Evolutionary conservation across 352 stramenopile genomes (phyloP).

Genomic region (Phytopythium oedochilum): DNA sequence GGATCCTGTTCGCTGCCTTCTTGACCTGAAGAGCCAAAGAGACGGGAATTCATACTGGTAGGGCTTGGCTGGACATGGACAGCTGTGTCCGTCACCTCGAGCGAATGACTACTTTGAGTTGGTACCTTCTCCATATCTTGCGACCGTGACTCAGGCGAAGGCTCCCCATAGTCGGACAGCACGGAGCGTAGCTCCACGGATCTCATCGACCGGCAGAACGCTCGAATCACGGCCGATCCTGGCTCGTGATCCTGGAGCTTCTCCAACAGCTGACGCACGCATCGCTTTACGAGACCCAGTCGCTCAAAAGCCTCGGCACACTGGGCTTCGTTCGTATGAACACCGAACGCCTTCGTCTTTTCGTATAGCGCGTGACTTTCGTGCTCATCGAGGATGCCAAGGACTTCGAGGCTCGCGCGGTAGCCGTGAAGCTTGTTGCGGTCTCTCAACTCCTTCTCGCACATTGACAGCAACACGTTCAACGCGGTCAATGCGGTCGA

Average conservation of each 20-base stretch:
- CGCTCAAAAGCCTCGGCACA: constrained; percentile 46
- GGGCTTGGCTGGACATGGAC: not conserved
- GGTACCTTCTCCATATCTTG: not conserved
- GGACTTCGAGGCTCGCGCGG: constrained; percentile 48
- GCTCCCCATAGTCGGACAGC: not conserved
- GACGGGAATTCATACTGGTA: not conserved
- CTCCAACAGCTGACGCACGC: constrained; percentile 48
- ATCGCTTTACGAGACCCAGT: constrained; percentile 48
- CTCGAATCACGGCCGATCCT: constrained; percentile 41
- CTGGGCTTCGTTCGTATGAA: constrained; percentile 20
- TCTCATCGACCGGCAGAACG: constrained; percentile 42
- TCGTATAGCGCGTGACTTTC: constrained; percentile 52
- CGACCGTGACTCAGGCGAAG: not conserved
- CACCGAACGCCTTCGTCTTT: constrained; percentile 25
- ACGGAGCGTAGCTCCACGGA: constrained; percentile 22
- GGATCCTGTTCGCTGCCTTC: not conserved
- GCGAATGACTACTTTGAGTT: not conserved
- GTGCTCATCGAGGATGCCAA: constrained; percentile 64
- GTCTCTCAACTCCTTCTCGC: constrained; percentile 47
- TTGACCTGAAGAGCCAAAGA: not conserved
- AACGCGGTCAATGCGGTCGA: constrained; percentile 73
- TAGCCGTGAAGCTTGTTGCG: constrained; percentile 59
- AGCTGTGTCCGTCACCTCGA: not conserved
- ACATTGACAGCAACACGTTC: constrained; percentile 69
- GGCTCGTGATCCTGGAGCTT: constrained; percentile 43